Base-by-base conservation (phyloP, 441 rosid species). In the Gossypium trilobum region DNA sequence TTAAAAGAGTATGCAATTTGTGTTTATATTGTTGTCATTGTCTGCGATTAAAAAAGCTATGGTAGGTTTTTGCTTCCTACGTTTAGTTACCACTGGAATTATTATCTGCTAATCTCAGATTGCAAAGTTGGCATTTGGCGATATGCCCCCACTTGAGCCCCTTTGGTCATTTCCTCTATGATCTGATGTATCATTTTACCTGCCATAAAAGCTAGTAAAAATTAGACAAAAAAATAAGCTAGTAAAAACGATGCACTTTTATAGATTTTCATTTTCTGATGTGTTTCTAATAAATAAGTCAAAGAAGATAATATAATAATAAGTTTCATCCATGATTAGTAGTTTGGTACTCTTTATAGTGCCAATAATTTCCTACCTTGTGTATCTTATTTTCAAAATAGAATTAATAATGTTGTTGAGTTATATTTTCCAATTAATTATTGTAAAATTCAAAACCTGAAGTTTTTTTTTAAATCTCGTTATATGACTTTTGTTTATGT, bases 1-100 rank as follows among this genome's bases (percentile, higher is more conserved):
- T 60, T 72, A 68, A 46, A 54, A 51, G 57, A 44, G 68, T 62
- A 50, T 78, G 8, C 59, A 59, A 70, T 67, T 58, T 74, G 71
- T 77, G 73, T 51, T 61, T 42, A 25, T 44, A 36, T 36, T 6
- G 59, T 75, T 76, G 16, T 16, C 29, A 14, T 68, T 14, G 27
- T 68, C 14, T 63, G 31, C 29, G 1, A 11, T 19, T 25, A 2
- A 25, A 25, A 58, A 58, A 58, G 63, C 17, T 16, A 25, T 13
- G 36, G 2, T 17, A 58, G 9, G n/a, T 20, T 14, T 22, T 14
- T 14, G 66, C 66, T 23, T 23, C 27, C 27, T 25, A 25, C 27
- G 3, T 25, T 25, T 25, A 25, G 4, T 2, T 25, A 25, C 0
- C 27, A 25, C 27, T 25, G 27, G 27, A 25, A 25, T 25, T 25